Evolutionary conservation across 805 yeast species (phyloP).

Genomic region (Tetrapisispora arboricola): DNA sequence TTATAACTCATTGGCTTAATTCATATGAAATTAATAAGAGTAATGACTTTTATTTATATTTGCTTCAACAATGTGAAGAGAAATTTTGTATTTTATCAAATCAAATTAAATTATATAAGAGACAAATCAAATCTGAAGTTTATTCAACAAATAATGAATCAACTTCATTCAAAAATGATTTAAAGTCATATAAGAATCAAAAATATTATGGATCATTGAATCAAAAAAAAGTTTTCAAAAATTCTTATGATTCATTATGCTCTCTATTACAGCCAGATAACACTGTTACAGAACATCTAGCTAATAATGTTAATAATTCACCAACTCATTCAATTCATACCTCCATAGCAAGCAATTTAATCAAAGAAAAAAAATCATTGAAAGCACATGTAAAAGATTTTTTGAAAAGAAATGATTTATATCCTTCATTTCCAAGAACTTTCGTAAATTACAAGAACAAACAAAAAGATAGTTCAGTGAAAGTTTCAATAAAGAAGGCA

Average conservation of each 20-base stretch:
- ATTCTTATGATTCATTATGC: conserved; percentile 3
- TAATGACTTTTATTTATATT: conserved; percentile 27
- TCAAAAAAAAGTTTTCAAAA: neutral
- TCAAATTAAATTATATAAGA: conserved; percentile 15
- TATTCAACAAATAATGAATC: neutral
- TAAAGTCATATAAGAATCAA: neutral
- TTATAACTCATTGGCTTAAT: conserved; percentile 27
- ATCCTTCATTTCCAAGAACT: conserved; percentile 25
- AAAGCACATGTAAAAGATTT: conserved; percentile 5
- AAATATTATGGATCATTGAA: neutral
- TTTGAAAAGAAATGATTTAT: conserved; percentile 15
- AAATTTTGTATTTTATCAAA: conserved; percentile 16
- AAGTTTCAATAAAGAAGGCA: conserved; percentile 6
- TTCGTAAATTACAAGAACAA: neutral
- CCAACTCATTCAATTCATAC: neutral
- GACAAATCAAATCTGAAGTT: conserved; percentile 5
- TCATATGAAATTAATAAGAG: conserved; percentile 23
- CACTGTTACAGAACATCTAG: too few relatives aligned
- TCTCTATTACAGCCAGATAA: too few relatives aligned
- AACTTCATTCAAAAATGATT: too few relatives aligned
- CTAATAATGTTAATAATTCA: neutral
- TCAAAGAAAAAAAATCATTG: neutral
- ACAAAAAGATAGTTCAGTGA: neutral
- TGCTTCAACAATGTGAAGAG: conserved; percentile 18
- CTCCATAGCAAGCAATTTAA: neutral